Base-by-base conservation (phyloP, 768 basidiomycete species). In the Leccinum obscurum region DNA sequence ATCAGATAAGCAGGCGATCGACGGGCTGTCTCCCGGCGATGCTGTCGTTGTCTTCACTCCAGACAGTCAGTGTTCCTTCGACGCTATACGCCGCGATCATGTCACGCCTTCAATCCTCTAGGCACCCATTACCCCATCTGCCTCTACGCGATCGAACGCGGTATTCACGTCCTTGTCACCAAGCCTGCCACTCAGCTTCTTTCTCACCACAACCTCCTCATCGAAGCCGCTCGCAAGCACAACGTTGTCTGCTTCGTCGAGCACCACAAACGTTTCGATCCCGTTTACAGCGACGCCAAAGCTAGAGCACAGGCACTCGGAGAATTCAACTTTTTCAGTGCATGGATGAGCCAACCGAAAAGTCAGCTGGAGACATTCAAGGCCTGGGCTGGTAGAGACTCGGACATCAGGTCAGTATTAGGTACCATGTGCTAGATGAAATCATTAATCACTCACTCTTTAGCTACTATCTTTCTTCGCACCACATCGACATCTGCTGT, bases 331-430 rank as follows among this genome's bases (percentile, higher is more conserved):
- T 96, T 93, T 76, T 96, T 94, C 85, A 92, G 80, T 66, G 92
- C 93, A 39, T 96, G 95, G 93, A 97, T 97, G 95, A 93, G 91
- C 69, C 95, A 96, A 74, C 95, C 95, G 48, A 97, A 97, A 77
- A 88, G 85, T 68, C 95, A 97, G 75, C 82, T 97, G 28, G 92
- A 94, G 75, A 96, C 95, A 0, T 97, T 96, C 85, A 86, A 87
- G 58, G 90, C 91, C 7, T 97, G 95, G 95, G 95, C 94, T 26
- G 95, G 94, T 39, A 93, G 89, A 75, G 92, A 95, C 72, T 92
- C 91, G 35, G 94, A 96, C 66, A 95, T 96, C 77, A 93, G 90
- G 88, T 84, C 55, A 63, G 66, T 52, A 44, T 44, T 6, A n/a
- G 1, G 41, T 44, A 44, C 41, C n/a, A 44, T 0, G 9, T 44